Percentiles rank a stretch among this genome's conserved stretches.
phyloP scores from a whole-genome alignment of 2,329 filamentous ascomycete genomes.

The Knufia petricola region DNA sequence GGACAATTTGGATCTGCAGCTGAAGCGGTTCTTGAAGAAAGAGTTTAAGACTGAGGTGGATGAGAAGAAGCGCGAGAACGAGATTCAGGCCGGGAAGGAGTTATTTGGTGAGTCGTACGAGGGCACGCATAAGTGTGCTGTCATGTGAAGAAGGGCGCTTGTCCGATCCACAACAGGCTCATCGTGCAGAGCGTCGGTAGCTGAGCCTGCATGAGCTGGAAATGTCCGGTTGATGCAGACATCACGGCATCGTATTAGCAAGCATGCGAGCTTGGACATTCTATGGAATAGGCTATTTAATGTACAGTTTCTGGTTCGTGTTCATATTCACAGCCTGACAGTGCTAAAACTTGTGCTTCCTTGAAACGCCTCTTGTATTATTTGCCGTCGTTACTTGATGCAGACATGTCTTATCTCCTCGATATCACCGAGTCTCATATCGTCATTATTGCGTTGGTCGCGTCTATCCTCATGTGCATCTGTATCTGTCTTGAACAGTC shows the following conservation, averaged over 20 bases:
- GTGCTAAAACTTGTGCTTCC: too few species aligned
- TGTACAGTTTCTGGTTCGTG: not conserved
- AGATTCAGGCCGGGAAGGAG: constrained; percentile 64
- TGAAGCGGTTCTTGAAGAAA: constrained; percentile 60
- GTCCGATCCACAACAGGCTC: too few species aligned
- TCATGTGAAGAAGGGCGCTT: constrained; percentile 19
- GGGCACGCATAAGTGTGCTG: constrained; percentile 27
- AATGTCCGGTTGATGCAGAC: too few species aligned
- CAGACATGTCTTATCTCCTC: not conserved
- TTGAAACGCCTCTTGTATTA: too few species aligned
- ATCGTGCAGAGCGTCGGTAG: too few species aligned
- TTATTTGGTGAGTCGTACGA: constrained; percentile 59
- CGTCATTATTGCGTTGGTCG: too few species aligned
- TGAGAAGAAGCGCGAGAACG: constrained; percentile 60
- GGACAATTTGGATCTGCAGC: constrained; percentile 61
- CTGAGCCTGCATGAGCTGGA: too few species aligned
- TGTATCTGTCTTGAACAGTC: not conserved
- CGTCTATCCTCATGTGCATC: not conserved
- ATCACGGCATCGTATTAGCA: not conserved
- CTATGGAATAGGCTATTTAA: not conserved
- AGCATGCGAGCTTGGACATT: not conserved
- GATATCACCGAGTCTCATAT: not conserved
- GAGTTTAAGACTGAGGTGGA: constrained; percentile 66
- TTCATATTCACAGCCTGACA: too few species aligned
- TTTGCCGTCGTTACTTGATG: not conserved